Evolutionary conservation across 331 rosid genomes (phyloP).

Genomic region (Saraca asoca): DNA sequence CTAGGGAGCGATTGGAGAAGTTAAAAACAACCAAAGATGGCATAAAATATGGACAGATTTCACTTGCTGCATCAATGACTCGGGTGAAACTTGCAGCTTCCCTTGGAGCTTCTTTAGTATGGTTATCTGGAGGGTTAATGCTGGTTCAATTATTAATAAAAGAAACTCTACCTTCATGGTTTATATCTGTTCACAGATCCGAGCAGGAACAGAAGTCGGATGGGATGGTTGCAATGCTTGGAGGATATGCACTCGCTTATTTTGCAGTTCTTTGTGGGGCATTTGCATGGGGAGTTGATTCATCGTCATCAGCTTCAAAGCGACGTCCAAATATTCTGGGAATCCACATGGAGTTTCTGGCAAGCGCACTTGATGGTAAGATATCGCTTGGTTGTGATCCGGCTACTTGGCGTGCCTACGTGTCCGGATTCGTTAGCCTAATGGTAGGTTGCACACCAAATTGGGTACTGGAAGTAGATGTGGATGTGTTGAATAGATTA

Average conservation of each 20-base stretch:
- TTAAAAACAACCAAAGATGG: conserved; percentile 48
- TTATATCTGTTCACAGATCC: conserved; percentile 60
- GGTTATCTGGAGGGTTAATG: conserved; percentile 64
- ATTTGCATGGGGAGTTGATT: conserved; percentile 72
- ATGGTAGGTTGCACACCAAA: conserved; percentile 63
- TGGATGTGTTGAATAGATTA: conserved; percentile 54
- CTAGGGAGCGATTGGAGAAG: conserved; percentile 41
- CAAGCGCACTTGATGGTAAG: conserved; percentile 63
- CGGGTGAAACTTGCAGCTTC: conserved; percentile 67
- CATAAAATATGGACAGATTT: conserved; percentile 49
- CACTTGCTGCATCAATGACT: conserved; percentile 58
- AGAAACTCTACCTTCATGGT: conserved; percentile 70
- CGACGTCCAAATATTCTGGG: conserved; percentile 61
- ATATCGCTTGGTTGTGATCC: conserved; percentile 63
- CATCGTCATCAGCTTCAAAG: conserved; percentile 61
- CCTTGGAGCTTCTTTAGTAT: conserved; percentile 67
- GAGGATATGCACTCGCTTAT: conserved; percentile 67
- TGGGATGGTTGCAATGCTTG: conserved; percentile 60
- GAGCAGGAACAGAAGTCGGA: conserved; percentile 46
- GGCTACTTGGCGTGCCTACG: conserved; percentile 71
- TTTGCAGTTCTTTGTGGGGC: conserved; percentile 64
- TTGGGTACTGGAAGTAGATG: conserved; percentile 69
- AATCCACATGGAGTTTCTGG: conserved; percentile 67
- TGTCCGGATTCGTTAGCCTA: conserved; percentile 60
- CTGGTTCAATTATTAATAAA: conserved; percentile 62